Evolutionary conservation across 306 rosid genomes (phyloP).

Genomic region (Prunus dulcis): DNA sequence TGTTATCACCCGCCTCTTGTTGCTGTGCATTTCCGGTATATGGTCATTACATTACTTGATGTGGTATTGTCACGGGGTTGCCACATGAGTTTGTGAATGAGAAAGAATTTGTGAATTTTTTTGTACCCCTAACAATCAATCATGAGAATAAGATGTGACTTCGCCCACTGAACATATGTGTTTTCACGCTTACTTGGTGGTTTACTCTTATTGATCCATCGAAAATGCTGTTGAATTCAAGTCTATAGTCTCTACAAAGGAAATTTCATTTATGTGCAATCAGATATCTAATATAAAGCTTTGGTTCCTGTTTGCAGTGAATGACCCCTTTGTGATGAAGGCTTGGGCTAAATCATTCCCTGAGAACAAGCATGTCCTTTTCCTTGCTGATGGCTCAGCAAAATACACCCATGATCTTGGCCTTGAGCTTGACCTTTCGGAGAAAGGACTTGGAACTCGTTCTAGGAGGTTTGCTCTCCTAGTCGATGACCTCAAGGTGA

Average conservation of each 20-base stretch:
- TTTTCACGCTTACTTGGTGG: background rate
- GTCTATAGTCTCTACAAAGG: background rate
- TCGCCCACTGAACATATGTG: background rate
- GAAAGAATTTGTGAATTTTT: background rate
- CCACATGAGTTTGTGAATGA: background rate
- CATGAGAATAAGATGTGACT: background rate
- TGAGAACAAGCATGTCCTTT: constrained; percentile 81
- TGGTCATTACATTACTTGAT: background rate
- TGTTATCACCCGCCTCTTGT: background rate
- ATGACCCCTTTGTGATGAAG: constrained; percentile 87
- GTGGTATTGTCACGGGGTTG: background rate
- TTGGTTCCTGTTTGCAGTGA: constrained; percentile 46
- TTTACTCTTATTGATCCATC: background rate
- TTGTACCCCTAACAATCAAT: background rate
- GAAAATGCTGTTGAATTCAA: background rate
- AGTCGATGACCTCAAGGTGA: constrained; percentile 80
- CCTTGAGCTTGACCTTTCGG: constrained; percentile 81
- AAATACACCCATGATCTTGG: constrained; percentile 71
- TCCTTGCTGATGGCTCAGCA: constrained; percentile 95
- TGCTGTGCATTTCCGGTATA: background rate
- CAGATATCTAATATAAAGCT: background rate
- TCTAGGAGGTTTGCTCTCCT: constrained; percentile 80
- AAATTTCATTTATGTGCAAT: background rate
- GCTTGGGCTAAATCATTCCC: constrained; percentile 88
- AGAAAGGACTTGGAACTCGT: constrained; percentile 76